Percentiles rank a stretch among this genome's conserved stretches.
Evolutionary conservation across 2,329 filamentous ascomycete genomes (phyloP).

Genomic region (Pseudogymnoascus sp.): DNA sequence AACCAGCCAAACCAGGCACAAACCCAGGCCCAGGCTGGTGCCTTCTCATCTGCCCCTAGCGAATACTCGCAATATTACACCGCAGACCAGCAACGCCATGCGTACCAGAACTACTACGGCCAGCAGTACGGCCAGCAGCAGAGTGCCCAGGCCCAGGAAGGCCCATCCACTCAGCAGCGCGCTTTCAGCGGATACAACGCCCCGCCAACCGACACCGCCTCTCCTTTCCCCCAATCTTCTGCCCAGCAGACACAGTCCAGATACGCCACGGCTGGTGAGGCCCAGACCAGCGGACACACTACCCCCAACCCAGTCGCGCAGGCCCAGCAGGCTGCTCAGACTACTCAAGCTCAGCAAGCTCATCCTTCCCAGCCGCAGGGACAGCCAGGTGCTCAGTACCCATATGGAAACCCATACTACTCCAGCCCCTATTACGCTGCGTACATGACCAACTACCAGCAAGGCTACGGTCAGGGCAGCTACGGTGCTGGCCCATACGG

Average conservation of each 20-base stretch:
- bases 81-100: constrained; percentile 65
- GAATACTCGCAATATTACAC: constrained; percentile 87
- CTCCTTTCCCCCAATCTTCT: constrained; percentile 68
- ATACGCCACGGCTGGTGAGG: constrained; percentile 55
- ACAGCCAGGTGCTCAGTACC: constrained; percentile 37
- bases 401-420: constrained; percentile 53
- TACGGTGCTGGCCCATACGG: constrained; percentile 31
- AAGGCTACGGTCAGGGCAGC: constrained; percentile 29
- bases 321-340: constrained; percentile 43
- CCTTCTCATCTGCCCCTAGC: constrained; percentile 65
- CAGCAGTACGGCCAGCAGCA: constrained; percentile 46
- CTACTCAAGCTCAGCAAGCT: constrained; percentile 32
- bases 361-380: constrained; percentile 46
- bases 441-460: constrained; percentile 48
- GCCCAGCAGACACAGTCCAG: constrained; percentile 53
- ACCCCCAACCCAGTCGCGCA: constrained; percentile 74
- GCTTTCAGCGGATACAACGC: constrained; percentile 68
- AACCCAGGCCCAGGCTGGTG: constrained; percentile 52
- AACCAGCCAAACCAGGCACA: constrained; percentile 53
- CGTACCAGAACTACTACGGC: constrained; percentile 67
- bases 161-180: constrained; percentile 64
- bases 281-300: constrained; percentile 80
- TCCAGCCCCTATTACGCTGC: constrained; percentile 56
- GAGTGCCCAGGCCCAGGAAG: constrained; percentile 61
- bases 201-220: constrained; percentile 56